phyloP scores from a whole-genome alignment of 441 rosid species.

The Pelargonium citronellum region DNA sequence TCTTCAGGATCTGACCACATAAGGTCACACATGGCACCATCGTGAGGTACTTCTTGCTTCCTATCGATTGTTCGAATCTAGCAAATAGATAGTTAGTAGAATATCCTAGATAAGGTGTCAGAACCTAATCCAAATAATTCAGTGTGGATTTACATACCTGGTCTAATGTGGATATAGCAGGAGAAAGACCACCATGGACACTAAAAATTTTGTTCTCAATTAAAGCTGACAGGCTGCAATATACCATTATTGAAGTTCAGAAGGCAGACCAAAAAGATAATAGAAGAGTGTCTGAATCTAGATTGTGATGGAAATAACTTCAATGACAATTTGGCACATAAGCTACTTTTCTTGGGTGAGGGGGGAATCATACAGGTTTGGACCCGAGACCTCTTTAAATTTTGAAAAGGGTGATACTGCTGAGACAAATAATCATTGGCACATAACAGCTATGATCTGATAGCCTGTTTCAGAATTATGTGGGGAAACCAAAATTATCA shows the following conservation, averaged over 20 bases:
- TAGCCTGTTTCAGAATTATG: too few relatives aligned
- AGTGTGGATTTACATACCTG: conserved; percentile 49
- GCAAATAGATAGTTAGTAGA: conserved; percentile 18
- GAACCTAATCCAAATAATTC: conserved; percentile 10
- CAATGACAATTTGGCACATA: not conserved
- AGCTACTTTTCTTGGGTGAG: not conserved
- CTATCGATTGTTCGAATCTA: conserved; percentile 84
- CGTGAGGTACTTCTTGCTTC: conserved; percentile 96
- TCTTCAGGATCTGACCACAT: conserved; percentile 97
- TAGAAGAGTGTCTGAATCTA: not conserved
- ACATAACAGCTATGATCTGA: too few relatives aligned
- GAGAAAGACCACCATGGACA: conserved; percentile 95
- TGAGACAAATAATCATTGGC: too few relatives aligned
- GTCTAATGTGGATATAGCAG: conserved; percentile 67
- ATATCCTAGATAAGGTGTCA: conserved; percentile 6
- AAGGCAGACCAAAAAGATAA: conserved; percentile 5
- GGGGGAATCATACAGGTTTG: too few relatives aligned
- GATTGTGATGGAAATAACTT: conserved; percentile 3
- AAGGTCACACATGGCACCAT: conserved; percentile 96
- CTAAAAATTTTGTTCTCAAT: conserved; percentile 78
- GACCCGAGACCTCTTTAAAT: too few relatives aligned
- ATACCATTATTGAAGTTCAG: conserved; percentile 20
- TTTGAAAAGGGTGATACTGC: too few relatives aligned
- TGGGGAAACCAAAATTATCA: too few relatives aligned
- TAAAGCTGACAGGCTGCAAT: conserved; percentile 70